Evolutionary conservation across 2,329 filamentous ascomycete genomes (phyloP).

Genomic region (Tolypocladium cylindrosporum): DNA sequence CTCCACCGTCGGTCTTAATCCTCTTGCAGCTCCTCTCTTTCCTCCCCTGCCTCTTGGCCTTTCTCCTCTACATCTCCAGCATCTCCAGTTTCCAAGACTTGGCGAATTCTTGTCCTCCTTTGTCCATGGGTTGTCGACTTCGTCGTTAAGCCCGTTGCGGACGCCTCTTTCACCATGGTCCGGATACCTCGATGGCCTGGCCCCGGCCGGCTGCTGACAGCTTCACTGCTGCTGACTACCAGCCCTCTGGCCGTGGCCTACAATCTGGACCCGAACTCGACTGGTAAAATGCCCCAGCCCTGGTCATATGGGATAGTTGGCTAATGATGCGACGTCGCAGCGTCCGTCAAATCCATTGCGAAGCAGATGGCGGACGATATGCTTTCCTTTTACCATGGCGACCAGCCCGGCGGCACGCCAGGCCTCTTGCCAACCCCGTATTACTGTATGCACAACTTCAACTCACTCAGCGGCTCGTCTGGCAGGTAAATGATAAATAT

Average conservation of each 20-base stretch:
- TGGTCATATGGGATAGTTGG: background rate
- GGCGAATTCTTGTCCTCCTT: background rate
- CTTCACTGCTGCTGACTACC: slow-evolving; percentile 13
- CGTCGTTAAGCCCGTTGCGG: slow-evolving; percentile 1
- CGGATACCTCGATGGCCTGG: slow-evolving; percentile 5
- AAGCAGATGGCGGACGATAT: slow-evolving; percentile 42
- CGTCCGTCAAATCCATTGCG: slow-evolving; percentile 38
- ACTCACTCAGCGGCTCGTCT: background rate
- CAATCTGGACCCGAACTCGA: slow-evolving; percentile 25
- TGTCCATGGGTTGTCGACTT: slow-evolving; percentile 2
- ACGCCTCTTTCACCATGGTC: slow-evolving; percentile 8
- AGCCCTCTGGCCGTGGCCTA: slow-evolving; percentile 20
- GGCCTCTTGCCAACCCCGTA: slow-evolving; percentile 43
- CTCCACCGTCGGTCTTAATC: background rate
- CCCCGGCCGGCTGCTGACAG: slow-evolving; percentile 10
- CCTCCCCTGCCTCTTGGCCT: background rate
- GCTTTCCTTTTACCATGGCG: slow-evolving; percentile 30
- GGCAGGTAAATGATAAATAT: background rate
- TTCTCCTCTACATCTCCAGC: background rate
- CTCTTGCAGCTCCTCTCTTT: background rate
- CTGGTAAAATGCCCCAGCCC: slow-evolving; percentile 13
- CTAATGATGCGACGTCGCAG: slow-evolving; percentile 18
- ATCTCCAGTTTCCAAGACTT: background rate
- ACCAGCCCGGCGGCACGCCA: slow-evolving; percentile 39
- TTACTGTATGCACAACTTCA: slow-evolving; percentile 33